Percentiles rank a stretch among this genome's conserved stretches.
Conservation (phyloP, 768 basidiomycete genomes). For the Phaeolepiota aurea region DNA sequence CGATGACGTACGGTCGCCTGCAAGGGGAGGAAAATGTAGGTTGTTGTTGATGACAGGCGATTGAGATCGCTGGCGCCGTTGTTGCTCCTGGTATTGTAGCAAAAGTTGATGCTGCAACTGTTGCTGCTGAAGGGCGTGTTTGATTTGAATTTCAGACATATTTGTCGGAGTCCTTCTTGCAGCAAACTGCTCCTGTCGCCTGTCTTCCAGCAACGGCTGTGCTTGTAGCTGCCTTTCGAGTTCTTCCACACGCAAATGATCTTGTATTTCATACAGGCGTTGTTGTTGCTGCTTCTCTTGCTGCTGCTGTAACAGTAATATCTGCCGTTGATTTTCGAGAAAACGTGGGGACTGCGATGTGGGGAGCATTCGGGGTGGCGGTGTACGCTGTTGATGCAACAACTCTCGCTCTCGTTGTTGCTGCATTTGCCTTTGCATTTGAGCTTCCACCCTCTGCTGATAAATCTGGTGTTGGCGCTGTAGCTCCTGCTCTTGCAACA, state of each 20-base stretch:
- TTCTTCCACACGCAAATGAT: slow-evolving; percentile 58
- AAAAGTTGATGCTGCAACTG: slow-evolving; percentile 8
- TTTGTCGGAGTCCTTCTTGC: slow-evolving; percentile 37
- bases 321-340: slow-evolving; percentile 67
- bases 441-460: slow-evolving; percentile 42
- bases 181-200: slow-evolving; percentile 16
- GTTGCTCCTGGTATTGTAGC: slow-evolving; percentile 39
- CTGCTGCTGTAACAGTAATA: slow-evolving; percentile 59
- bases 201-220: slow-evolving; percentile 40
- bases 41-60: slow-evolving; percentile 35
- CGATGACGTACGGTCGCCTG: slow-evolving; percentile 39
- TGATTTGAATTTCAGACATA: slow-evolving; percentile 40
- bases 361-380: slow-evolving; percentile 69
- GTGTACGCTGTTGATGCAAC: slow-evolving; percentile 43
- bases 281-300: slow-evolving; percentile 55
- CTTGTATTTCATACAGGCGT: slow-evolving; percentile 53
- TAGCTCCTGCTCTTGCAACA: slow-evolving; percentile 25
- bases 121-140: slow-evolving; percentile 11
- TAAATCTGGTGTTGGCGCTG: slow-evolving; percentile 35
- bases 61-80: slow-evolving; percentile 38
- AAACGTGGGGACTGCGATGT: slow-evolving; percentile 75
- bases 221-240: slow-evolving; percentile 54
- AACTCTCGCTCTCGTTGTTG: slow-evolving; percentile 47
- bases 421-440: slow-evolving; percentile 33
- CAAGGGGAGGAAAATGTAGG: slow-evolving; percentile 19